Percentiles rank a stretch among this genome's conserved stretches.
phyloP scores from a whole-genome alignment of 2,329 filamentous ascomycete genomes.

The Verticillium nubilum region DNA sequence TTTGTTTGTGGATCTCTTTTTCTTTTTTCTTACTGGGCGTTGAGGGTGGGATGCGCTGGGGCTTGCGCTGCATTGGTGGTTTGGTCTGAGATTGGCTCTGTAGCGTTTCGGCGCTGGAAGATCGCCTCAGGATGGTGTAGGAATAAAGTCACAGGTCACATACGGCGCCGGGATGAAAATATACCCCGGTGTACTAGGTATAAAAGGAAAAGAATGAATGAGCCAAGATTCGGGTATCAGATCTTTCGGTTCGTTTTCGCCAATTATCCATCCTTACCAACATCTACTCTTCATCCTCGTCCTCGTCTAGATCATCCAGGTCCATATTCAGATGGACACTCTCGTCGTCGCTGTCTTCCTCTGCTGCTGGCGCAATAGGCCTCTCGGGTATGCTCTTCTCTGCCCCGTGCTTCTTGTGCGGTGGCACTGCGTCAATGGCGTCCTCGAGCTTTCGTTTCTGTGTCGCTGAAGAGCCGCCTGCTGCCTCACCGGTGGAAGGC shows the following conservation, averaged over 20 bases:
- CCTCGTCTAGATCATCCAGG: constrained; percentile 41
- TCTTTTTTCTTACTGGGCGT: background rate
- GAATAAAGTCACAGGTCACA: background rate
- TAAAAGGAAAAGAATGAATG: background rate
- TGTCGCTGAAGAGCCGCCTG: constrained; percentile 11
- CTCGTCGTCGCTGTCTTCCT: constrained; percentile 44
- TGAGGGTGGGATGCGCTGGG: background rate
- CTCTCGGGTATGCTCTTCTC: constrained; percentile 4
- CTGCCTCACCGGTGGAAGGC: constrained; percentile 10
- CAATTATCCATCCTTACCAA: background rate
- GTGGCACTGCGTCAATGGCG: constrained; percentile 17
- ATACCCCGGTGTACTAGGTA: background rate
- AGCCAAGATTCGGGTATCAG: constrained; percentile 7
- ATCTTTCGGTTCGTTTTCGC: background rate
- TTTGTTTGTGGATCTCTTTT: no score
- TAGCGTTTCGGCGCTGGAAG: background rate
- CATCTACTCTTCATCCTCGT: constrained; percentile 28
- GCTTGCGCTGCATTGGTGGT: background rate
- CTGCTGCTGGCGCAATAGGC: constrained; percentile 17
- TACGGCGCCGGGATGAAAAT: background rate
- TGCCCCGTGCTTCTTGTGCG: constrained; percentile 14
- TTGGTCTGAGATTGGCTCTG: background rate
- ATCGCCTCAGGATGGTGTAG: background rate
- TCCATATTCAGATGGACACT: constrained; percentile 57
- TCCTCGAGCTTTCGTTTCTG: constrained; percentile 37